Evolutionary conservation across 176 grass and related monocot genomes (phyloP), one percentile per base, ranked within the genome.

Genomic region (Panicum miliaceum): DNA sequence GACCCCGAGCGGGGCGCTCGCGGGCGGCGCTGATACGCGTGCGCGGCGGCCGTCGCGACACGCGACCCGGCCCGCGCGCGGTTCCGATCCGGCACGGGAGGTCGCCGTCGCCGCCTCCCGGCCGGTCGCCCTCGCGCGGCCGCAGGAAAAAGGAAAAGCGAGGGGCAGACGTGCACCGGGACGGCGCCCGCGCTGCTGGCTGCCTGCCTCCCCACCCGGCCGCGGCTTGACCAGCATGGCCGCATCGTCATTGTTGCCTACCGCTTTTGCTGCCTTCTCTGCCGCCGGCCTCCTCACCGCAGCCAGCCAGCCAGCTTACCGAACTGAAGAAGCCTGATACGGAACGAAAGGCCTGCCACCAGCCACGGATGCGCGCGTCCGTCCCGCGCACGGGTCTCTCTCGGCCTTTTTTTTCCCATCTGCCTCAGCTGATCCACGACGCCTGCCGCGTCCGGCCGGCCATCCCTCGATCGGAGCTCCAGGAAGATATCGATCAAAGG

Each of bases 1-100:
- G 7, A 40, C 3, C 9, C 50, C 14, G 15, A 52, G 50, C 50
- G 15, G 50, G 50, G 26, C 7, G 40, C n/a, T 32, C 52, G 34
- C 45, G 2, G 36, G 13, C 8, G 16, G 64, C 64, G 36, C 7
- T 3, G n/a, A 26, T 46, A 46, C 41, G 68, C 54, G 67, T 60
- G 80, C 45, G 68, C n/a, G 80, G 68, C 18, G 53, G 68, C 4
- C 54, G 25, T 22, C 3, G 26, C 67, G 38, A 72, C 80, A 35
- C 65, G 76, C 20, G 51, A 12, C 0, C 18, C 5, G 16, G 3
- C 41, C 1, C n/a, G 26, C 14, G 48, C 15, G 29, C 29, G 29
- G 29, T 32, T 32, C 29, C 29, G 29, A 2, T 32, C 29, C 29
- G 29, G 29, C 29, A 32, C 29, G 29, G 29, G 14, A 23, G 8